Base-by-base conservation (phyloP, 306 rosid species). In the Cicer chorassanicum region DNA sequence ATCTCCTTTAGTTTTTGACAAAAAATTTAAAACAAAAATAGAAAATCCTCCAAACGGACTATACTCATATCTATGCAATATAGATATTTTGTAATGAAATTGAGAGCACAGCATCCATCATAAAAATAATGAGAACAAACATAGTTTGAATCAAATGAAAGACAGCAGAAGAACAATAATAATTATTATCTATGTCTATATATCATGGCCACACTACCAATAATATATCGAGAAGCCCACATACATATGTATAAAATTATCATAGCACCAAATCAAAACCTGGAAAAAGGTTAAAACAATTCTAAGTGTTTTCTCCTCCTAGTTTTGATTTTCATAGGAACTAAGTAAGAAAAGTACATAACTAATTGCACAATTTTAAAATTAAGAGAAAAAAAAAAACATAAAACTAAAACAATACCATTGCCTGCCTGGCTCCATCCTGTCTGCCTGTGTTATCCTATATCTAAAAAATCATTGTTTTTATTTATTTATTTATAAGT, bases 381-480 rank as follows among this genome's bases (percentile, higher is more conserved):
- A 50, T 14, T 50, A 50, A 14, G 21, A 50, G 8, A 7, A 6
- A 6, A 50, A 50, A n/a, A 50, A 12, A 12, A 14, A 57, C 64
- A 57, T 24, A 57, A 57, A 57, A 57, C 64, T 57, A 57, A 10
- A 57, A 5, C 63, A 21, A 57, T 21, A 57, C 21, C 40, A 24
- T 9, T 57, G 64, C 64, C 16, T 57, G 64, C 64, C 64, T 57
- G 64, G 14, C 64, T 57, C 41, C 41, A 57, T 24, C 1, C 64
- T 57, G 64, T 6, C 24, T 57, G 64, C 64, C 64, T 57, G 64
- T 57, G 40, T 57, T 24, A 19, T 57, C 15, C 64, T 24, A 29
- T 29, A 57, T 24, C 64, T 24, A 11, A 56, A 6, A 3, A 57
- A 11, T 57, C 41, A 57, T 24, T 24, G 15, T 57, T 57, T 57